phyloP scores from a whole-genome alignment of 306 rosid species.

The Hippophae rhamnoides region DNA sequence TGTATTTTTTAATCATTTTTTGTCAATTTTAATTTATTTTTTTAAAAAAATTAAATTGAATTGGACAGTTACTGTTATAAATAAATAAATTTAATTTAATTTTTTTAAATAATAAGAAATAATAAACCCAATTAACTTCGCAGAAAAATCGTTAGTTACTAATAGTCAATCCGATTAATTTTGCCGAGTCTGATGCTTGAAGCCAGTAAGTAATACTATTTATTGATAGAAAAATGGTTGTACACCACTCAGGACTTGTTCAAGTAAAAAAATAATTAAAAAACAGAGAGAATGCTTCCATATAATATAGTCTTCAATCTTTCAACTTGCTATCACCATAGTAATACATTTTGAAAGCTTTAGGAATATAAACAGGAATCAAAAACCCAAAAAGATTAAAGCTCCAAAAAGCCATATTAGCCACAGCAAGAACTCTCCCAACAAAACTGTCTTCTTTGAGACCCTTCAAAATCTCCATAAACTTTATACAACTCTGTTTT shows the following conservation, averaged over 20 bases:
- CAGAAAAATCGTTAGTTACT: too few species aligned
- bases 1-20: too few species aligned
- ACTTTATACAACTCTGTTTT: constrained; percentile 51
- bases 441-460: constrained; percentile 32
- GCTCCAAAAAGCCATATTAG: constrained; percentile 81
- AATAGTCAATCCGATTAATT: too few species aligned
- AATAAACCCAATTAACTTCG: too few species aligned
- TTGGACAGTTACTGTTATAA: too few species aligned
- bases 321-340: constrained; percentile 26
- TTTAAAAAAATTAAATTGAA: too few species aligned
- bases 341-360: constrained; percentile 61
- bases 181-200: too few species aligned
- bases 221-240: too few species aligned
- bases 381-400: constrained; percentile 86
- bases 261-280: not conserved
- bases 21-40: too few species aligned
- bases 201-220: too few species aligned
- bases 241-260: not conserved
- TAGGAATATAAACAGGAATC: constrained; percentile 85
- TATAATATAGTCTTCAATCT: constrained; percentile 8
- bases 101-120: too few species aligned
- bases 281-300: not conserved
- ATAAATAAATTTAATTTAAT: too few species aligned
- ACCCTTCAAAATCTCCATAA: constrained; percentile 33
- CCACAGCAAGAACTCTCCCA: constrained; percentile 73